Conservation (phyloP, 768 basidiomycete genomes). For the Mycena vitilis region DNA sequence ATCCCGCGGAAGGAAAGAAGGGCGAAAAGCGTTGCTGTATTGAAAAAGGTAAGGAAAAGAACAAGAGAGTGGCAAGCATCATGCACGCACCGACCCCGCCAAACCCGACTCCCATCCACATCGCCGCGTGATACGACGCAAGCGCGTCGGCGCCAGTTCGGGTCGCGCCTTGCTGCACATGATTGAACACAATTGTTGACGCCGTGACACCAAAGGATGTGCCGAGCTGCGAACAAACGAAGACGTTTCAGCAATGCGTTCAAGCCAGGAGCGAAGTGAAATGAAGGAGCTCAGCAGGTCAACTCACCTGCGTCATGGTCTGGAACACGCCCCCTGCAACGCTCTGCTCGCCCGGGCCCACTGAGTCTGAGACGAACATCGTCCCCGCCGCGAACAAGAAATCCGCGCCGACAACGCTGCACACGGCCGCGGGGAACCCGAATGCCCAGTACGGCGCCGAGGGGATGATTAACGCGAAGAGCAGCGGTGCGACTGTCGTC, state of each 20-base stretch:
- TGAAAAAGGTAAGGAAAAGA: background rate
- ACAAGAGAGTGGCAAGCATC: background rate
- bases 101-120: slow-evolving; percentile 32
- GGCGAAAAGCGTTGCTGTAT: slow-evolving; percentile 11
- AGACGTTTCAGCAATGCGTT: too few species aligned
- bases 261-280: background rate
- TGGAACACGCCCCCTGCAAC: slow-evolving; percentile 71
- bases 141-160: slow-evolving; percentile 32
- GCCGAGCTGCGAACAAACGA: slow-evolving; percentile 53
- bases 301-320: slow-evolving; percentile 65
- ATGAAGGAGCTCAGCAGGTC: background rate
- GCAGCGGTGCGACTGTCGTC: slow-evolving; percentile 59
- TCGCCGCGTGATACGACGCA: slow-evolving; percentile 31
- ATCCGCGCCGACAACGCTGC: slow-evolving; percentile 69
- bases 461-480: slow-evolving; percentile 67
- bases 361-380: slow-evolving; percentile 66
- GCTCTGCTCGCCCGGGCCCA: slow-evolving; percentile 65
- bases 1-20: slow-evolving; percentile 8
- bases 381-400: slow-evolving; percentile 70
- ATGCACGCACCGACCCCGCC: slow-evolving; percentile 22
- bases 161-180: slow-evolving; percentile 47
- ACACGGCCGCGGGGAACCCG: slow-evolving; percentile 66
- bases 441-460: slow-evolving; percentile 67
- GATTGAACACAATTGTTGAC: slow-evolving; percentile 66
- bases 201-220: slow-evolving; percentile 67